Percentiles rank a stretch among this genome's conserved stretches.
phyloP scores from a whole-genome alignment of 768 basidiomycete species.

The Lactarius hengduanensis region DNA sequence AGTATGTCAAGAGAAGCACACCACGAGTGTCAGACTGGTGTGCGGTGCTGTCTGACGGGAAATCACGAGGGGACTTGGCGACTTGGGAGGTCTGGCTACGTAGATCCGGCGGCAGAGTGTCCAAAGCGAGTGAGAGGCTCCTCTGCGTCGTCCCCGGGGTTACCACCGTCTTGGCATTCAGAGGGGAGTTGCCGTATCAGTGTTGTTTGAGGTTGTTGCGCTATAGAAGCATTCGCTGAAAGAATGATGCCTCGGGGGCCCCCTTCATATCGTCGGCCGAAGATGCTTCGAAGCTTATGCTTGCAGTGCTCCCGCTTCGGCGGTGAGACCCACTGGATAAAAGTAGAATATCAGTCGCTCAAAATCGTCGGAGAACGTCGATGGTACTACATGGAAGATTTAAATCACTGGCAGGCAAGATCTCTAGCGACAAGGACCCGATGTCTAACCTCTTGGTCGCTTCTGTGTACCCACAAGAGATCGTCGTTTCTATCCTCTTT shows the following conservation, averaged over 20 bases:
- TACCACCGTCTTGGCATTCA: constrained; percentile 23
- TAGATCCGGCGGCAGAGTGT: constrained; percentile 23
- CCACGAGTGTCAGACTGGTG: constrained; percentile 22
- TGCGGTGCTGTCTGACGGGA: constrained; percentile 20
- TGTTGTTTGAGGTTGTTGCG: constrained; percentile 16
- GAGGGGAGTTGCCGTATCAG: constrained; percentile 22
- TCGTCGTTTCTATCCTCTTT: constrained; percentile 25
- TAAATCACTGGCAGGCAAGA: constrained; percentile 6
- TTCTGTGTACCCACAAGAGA: constrained; percentile 12
- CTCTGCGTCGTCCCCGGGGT: constrained; percentile 22
- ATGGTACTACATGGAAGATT: constrained; percentile 21
- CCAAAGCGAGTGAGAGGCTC: neutral
- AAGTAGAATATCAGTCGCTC: constrained; percentile 20
- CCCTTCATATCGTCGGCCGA: constrained; percentile 23
- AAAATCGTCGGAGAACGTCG: constrained; percentile 16
- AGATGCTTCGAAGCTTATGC: constrained; percentile 17
- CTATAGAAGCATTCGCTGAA: constrained; percentile 21
- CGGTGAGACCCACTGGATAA: constrained; percentile 22
- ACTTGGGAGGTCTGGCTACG: constrained; percentile 25
- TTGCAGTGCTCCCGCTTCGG: constrained; percentile 24
- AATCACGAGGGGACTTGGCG: constrained; percentile 21
- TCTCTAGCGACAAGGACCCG: constrained; percentile 21
- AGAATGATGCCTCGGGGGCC: constrained; percentile 18
- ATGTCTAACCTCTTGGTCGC: constrained; percentile 19
- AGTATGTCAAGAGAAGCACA: constrained; percentile 9